These are phyloP conservation scores for Lyophyllum semitale DNA, from an alignment of 768 basidiomycete species.

Conservation along the genomic window DNA sequence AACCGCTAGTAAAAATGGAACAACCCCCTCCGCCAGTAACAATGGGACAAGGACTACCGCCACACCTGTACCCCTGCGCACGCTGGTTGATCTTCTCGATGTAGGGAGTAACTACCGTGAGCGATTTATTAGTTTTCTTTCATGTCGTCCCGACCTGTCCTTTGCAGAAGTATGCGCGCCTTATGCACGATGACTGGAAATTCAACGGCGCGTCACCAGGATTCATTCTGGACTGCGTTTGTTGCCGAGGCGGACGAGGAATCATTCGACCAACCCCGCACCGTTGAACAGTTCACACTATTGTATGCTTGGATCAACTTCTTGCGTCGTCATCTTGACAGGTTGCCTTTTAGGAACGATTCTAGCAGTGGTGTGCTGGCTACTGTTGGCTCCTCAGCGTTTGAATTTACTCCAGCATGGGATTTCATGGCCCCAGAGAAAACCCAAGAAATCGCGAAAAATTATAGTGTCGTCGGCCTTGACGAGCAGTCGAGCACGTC, in stretches of 20 bases:
- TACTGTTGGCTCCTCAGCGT: background rate
- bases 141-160: background rate
- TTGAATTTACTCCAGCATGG: background rate
- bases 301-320: background rate
- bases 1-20: no score
- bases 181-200: no score
- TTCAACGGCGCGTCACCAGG: background rate
- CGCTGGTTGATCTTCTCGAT: constrained; percentile 5
- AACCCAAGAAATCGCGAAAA: background rate
- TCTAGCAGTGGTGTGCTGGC: background rate
- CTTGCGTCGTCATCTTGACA: background rate
- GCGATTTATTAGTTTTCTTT: background rate
- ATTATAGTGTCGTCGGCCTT: no score
- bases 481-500: no score
- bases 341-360: background rate
- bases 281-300: background rate
- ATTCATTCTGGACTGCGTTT: background rate
- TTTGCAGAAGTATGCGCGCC: background rate
- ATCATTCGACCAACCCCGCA: background rate
- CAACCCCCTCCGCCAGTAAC: background rate
- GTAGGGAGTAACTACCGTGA: constrained; percentile 14
- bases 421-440: background rate
- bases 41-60: no score
- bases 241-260: background rate
- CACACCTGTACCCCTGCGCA: no score